phyloP scores from a whole-genome alignment of 805 yeast species.

The Naumovozyma castellii region DNA sequence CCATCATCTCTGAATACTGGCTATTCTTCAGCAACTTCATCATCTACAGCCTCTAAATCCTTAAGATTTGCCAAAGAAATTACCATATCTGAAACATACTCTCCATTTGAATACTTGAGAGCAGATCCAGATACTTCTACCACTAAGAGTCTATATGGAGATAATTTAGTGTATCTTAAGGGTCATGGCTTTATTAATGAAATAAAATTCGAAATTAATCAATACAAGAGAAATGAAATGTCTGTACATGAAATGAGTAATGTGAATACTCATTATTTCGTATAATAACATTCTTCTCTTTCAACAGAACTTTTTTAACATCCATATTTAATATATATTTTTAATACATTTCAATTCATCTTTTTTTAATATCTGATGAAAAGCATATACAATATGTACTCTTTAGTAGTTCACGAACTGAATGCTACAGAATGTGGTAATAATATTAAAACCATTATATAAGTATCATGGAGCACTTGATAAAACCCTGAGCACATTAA shows the following conservation, averaged over 20 bases:
- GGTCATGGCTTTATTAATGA: slow-evolving; percentile 5
- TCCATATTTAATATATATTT: too few species aligned
- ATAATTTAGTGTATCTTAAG: slow-evolving; percentile 4
- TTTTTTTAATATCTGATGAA: too few species aligned
- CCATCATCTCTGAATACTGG: background rate
- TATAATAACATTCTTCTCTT: too few species aligned
- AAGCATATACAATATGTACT: too few species aligned
- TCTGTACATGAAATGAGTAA: slow-evolving; percentile 53
- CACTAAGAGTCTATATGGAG: slow-evolving; percentile 6
- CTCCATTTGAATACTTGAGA: slow-evolving; percentile 23
- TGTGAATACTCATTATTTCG: slow-evolving; percentile 53
- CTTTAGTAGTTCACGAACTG: too few species aligned
- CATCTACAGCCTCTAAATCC: slow-evolving; percentile 4
- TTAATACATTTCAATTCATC: too few species aligned
- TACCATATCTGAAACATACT: slow-evolving; percentile 24
- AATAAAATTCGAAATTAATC: slow-evolving; percentile 50
- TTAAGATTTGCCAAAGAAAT: slow-evolving; percentile 22
- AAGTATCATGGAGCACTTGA: too few species aligned
- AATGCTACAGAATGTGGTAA: too few species aligned
- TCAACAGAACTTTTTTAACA: too few species aligned
- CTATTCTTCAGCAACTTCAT: background rate
- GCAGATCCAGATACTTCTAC: slow-evolving; percentile 11
- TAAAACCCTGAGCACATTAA: too few species aligned
- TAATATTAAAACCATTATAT: too few species aligned
- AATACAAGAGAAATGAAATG: slow-evolving; percentile 58